Base-by-base conservation (phyloP, 108 stramenopile genomes). In the Skeletonema potamos region DNA sequence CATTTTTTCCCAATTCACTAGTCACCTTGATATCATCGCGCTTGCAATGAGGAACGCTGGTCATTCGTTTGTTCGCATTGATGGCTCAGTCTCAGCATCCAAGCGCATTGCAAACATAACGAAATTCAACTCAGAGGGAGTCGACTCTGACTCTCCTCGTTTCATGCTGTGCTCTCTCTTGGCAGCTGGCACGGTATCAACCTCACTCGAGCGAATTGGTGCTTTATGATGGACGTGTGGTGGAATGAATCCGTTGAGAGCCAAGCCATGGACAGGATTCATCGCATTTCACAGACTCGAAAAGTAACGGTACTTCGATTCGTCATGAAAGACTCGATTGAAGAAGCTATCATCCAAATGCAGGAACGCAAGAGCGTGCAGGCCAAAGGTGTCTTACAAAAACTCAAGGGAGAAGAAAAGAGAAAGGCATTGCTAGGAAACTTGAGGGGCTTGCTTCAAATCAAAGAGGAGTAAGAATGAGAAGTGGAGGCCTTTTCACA, bases 131-230 rank as follows among this genome's bases (percentile, higher is more conserved):
- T 55, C 75, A 1, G 81, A 83, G 54, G 64, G 39, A 4, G 36
- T 20, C 11, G 73, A 71, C 46, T 17, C 79, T 54, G n/a, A n/a
- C n/a, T n/a, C n/a, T n/a, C 81, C 85, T 34, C 76, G 78, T 6
- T 73, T 86, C 58, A 83, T 84, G 33, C 28, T 87, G 6, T 84
- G 71, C 32, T 61, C 74, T 32, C 82, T 85, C 37, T 75, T 77
- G 58, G 85, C 85, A 55, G 71, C 82, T 9, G 90, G 90, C 10
- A 87, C 86, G 90, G 87, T n/a, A 87, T 91, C 83, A 91, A 85
- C 61, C 81, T 91, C 10, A 89, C 87, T 18, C 73, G 87, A 0
- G 90, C 78, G 20, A 87, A 85, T 56, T 67, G 81, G 64, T 72
- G 59, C 22, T 91, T 84, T 70, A 82, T 91, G 86, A 77, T 80